These are phyloP conservation scores for Cordyceps pruinosa DNA, from an alignment of 2,329 filamentous ascomycete genomes.

Conservation along the genomic window DNA sequence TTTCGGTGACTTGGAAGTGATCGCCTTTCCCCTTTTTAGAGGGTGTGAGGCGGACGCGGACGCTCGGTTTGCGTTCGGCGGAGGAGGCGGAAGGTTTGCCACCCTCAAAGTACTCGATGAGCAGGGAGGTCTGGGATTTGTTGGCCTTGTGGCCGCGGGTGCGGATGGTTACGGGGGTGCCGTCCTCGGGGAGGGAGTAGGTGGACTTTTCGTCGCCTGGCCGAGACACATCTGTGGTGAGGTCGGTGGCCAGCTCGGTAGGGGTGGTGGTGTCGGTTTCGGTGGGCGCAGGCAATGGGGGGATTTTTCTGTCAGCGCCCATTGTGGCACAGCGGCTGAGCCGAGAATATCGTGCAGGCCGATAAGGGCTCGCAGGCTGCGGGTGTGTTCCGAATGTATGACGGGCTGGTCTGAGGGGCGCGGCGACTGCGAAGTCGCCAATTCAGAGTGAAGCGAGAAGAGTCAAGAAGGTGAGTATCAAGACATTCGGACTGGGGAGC, in stretches of 20 bases:
- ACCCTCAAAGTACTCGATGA: constrained; percentile 93
- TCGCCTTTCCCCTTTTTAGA: constrained; percentile 64
- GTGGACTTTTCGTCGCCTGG: constrained; percentile 64
- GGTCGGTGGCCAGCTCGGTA: constrained; percentile 58
- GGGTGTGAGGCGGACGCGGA: constrained; percentile 72
- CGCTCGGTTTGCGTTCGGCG: constrained; percentile 69
- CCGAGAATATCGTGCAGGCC: constrained; percentile 6
- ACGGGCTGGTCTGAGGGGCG: neutral
- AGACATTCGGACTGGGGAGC: constrained; percentile 7
- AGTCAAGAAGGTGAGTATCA: neutral
- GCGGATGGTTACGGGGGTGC: constrained; percentile 84
- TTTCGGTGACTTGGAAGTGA: constrained; percentile 81
- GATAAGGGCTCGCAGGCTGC: neutral
- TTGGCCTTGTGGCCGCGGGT: constrained; percentile 57
- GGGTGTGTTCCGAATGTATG: neutral
- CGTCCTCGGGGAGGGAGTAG: constrained; percentile 78
- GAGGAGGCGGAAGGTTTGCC: constrained; percentile 51
- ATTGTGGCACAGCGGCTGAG: constrained; percentile 31
- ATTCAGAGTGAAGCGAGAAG: neutral
- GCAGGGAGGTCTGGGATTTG: constrained; percentile 77
- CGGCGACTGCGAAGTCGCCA: neutral
- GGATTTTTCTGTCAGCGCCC: constrained; percentile 51
- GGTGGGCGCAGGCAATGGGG: constrained; percentile 72
- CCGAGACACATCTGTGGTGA: constrained; percentile 62
- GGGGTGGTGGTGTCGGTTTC: constrained; percentile 61